Base-by-base conservation (phyloP, 495 filamentous ascomycete genomes). In the Penicillium atrosanguineum region DNA sequence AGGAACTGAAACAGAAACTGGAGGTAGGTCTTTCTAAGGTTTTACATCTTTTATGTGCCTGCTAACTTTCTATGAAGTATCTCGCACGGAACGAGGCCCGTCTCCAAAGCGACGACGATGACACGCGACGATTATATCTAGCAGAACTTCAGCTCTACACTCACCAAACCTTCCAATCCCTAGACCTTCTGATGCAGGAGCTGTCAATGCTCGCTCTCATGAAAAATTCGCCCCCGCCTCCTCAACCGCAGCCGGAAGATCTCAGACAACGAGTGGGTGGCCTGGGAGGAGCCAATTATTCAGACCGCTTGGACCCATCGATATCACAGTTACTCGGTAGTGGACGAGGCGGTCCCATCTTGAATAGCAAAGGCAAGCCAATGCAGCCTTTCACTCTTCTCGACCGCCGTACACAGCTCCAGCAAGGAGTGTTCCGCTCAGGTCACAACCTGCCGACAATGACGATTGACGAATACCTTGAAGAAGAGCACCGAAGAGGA, bases 391-490 rank as follows among this genome's bases (percentile, higher is more conserved):
- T 98, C 62, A 97, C 91, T 4, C 67, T 98, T 29, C 74, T 94
- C 1, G 85, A 87, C 61, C 88, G 80, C 47, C 82, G 94, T 6
- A 83, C 91, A 61, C 81, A 88, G 57, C 69, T 96, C 38, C 86
- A 85, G 48, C 74, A 86, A 43, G 90, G 92, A 4, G 93, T 97
- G 3, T 98, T 98, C 69, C 81, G 87, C 48, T 83, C 91, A 3
- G 88, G 92, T 7, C 94, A 98, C 67, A 96, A 88, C 69, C 72
- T 98, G 39, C 94, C 94, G 8, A 97, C 95, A 0, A 97, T 97
- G 94, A 89, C 83, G 0, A 97, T 98, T 53, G 95, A 98, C 57
- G 94, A 98, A 69, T 97, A 97, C 64, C 74, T 98, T 15, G 93
- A 93, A 43, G 94, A 98, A 72, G 94, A 98, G 69, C 78, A 85